Percentiles rank a stretch among this genome's conserved stretches.
Conservation (phyloP, 352 stramenopile genomes). For the Halophytophthora batemanensis region DNA sequence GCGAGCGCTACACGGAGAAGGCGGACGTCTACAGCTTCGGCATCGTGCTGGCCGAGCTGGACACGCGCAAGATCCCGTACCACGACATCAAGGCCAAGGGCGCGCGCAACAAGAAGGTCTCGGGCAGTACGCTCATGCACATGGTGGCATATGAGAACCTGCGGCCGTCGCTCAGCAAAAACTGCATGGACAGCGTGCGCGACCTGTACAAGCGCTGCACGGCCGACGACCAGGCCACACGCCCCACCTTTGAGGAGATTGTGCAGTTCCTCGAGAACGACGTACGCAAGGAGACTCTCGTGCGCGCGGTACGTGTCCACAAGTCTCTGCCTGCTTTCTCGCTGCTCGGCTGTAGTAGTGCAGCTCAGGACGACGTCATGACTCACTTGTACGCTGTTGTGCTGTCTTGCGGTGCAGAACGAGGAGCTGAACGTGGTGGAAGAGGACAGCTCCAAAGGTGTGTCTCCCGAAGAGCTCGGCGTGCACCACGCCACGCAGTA, state of each 20-base stretch:
- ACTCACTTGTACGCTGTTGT: not conserved
- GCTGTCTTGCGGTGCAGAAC: conserved; percentile 27
- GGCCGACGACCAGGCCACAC: conserved; percentile 63
- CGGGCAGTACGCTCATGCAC: conserved; percentile 84
- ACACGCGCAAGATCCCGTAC: conserved; percentile 87
- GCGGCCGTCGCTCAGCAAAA: conserved; percentile 76
- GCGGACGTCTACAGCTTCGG: conserved; percentile 88
- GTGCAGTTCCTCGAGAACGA: conserved; percentile 83
- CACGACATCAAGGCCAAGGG: conserved; percentile 85
- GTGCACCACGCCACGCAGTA: conserved; percentile 83
- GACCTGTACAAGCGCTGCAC: conserved; percentile 82
- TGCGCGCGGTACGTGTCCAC: conserved; percentile 57
- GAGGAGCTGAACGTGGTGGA: conserved; percentile 39
- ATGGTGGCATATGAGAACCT: conserved; percentile 89
- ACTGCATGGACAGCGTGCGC: conserved; percentile 80
- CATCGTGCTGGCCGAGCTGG: conserved; percentile 81
- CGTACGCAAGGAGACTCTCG: conserved; percentile 82
- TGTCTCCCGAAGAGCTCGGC: conserved; percentile 79
- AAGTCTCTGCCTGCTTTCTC: conserved; percentile 11
- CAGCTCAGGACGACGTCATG: not conserved
- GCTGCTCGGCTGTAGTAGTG: not conserved
- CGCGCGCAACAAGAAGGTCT: conserved; percentile 82
- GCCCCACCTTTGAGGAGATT: conserved; percentile 85
- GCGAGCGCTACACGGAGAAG: conserved; percentile 87
- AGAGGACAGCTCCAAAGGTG: conserved; percentile 28